phyloP scores from a whole-genome alignment of 2,329 filamentous ascomycete genomes.

The Aspergillus awamori region DNA sequence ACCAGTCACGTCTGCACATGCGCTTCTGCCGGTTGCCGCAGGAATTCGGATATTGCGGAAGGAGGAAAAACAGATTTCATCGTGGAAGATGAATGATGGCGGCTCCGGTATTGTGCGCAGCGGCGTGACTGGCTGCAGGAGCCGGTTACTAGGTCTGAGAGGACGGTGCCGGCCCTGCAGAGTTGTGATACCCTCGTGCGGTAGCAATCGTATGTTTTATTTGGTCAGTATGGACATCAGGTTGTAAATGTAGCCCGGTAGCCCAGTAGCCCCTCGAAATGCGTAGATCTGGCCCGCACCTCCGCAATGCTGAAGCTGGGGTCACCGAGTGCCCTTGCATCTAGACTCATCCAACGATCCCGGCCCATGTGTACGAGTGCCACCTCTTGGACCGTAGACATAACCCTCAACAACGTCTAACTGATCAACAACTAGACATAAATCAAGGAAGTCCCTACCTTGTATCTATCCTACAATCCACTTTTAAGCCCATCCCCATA shows the following conservation, averaged over 20 bases:
- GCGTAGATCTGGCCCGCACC: neutral
- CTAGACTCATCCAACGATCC: neutral
- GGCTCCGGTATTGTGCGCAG: conserved; percentile 16
- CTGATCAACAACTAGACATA: no score
- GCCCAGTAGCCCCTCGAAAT: neutral
- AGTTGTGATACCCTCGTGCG: conserved; percentile 6
- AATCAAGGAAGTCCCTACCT: no score
- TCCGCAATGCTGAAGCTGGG: neutral
- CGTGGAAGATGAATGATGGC: conserved; percentile 20
- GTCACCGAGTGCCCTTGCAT: neutral
- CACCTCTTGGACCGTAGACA: no score
- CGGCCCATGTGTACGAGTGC: no score
- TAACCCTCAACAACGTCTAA: neutral
- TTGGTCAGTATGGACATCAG: conserved; percentile 2
- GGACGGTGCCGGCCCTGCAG: neutral
- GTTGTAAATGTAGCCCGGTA: neutral
- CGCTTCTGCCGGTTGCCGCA: conserved; percentile 17
- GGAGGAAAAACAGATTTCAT: conserved; percentile 6
- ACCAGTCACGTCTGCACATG: conserved; percentile 14
- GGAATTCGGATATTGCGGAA: conserved; percentile 18
- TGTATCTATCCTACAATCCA: no score
- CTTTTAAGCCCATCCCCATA: no score
- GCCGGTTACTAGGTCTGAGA: neutral
- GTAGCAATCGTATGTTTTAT: conserved; percentile 11
- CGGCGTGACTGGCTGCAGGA: conserved; percentile 10